Percentiles rank a stretch among this genome's conserved stretches.
Evolutionary conservation across 352 stramenopile species (phyloP).

Genomic region (Elongisporangium prolatum): DNA sequence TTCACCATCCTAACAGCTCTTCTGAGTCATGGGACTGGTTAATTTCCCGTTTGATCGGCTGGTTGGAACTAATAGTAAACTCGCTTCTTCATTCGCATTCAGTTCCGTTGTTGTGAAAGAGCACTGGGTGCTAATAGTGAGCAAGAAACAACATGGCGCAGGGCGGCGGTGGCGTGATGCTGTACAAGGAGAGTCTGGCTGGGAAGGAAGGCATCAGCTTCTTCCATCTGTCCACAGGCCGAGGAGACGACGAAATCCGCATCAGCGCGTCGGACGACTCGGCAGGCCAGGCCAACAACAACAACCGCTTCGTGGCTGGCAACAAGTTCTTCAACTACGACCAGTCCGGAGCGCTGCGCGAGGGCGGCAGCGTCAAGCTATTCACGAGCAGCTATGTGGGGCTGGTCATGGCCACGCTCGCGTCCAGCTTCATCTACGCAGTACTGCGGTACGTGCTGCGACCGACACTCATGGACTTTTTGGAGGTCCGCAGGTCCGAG

Average conservation of each 20-base stretch:
- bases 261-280: too few species aligned
- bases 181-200: not conserved
- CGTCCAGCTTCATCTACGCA: constrained; percentile 55
- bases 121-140: not conserved
- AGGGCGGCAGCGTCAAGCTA: constrained; percentile 52
- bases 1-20: not conserved
- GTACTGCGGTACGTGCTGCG: constrained; percentile 61
- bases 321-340: constrained; percentile 66
- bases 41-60: not conserved
- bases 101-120: not conserved
- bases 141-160: not conserved
- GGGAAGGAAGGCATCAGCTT: too few species aligned
- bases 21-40: not conserved
- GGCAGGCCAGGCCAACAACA: constrained; percentile 2
- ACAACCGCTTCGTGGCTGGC: constrained; percentile 45
- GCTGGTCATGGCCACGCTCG: constrained; percentile 45
- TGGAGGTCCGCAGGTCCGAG: constrained; percentile 47
- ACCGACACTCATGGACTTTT: constrained; percentile 61
- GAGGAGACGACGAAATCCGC: too few species aligned
- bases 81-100: not conserved
- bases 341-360: constrained; percentile 57
- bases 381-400: constrained; percentile 62
- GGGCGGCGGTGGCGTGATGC: not conserved
- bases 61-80: not conserved
- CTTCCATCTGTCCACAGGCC: too few species aligned